Base-by-base conservation (phyloP, 73 alveolate species). In the Stentor roeselii region DNA sequence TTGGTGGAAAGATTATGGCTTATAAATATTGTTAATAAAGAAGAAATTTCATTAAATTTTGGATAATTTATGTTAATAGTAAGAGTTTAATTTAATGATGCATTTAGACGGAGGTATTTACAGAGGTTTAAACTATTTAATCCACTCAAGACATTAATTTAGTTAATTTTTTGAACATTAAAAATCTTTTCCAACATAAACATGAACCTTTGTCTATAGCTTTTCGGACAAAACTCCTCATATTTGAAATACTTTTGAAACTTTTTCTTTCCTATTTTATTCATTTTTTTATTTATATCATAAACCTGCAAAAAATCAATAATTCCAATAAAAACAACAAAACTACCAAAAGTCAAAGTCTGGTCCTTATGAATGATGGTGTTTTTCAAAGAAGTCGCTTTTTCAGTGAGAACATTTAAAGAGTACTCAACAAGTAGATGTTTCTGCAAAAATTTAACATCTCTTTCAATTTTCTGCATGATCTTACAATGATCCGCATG, bases 231-330 rank as follows among this genome's bases (percentile, higher is more conserved):
- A 50, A 50, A 50, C 6, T 50, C 21, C 67, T 11, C 21, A 6
- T 50, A 21, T 50, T 50, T 50, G 6, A 50, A 11, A 11, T 6
- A 50, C 21, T 21, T 50, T 50, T 21, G 21, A 50, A 50, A 50
- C 67, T 50, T 50, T 50, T 11, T 50, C 6, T 50, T 21, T n/a
- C n/a, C n/a, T n/a, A n/a, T 21, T 50, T 50, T 6, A 6, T 50
- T 21, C 30, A 50, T 50, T 50, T 50, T 50, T 50, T 50, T 50
- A 11, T 50, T 50, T 21, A 50, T 50, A 50, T 50, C 21, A 60
- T 21, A 67, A 67, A 40, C 34, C 34, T 67, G 80, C 41, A 67
- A 34, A 34, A 21, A 67, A 67, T 67, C 80, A 67, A 67, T 30
- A 32, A n/a, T 67, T 32, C 37, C 37, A 67, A 67, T 32, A 2